These are phyloP conservation scores for Pythium pyrilobum DNA, from an alignment of 352 stramenopile genomes.

Conservation along the genomic window DNA sequence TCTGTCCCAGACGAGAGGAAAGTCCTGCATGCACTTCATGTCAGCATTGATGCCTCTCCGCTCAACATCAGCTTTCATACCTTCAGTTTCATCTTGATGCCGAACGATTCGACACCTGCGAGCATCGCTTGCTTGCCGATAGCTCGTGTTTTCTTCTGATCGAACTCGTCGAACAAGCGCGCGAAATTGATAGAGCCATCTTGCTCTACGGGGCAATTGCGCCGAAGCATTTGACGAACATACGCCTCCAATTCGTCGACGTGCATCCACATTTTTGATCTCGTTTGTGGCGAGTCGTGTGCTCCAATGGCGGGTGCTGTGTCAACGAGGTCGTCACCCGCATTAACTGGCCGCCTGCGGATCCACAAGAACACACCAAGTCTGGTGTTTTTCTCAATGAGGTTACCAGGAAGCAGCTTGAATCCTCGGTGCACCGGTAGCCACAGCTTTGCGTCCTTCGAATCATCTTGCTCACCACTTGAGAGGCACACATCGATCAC, in stretches of 20 bases:
- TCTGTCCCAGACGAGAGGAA: slow-evolving; percentile 56
- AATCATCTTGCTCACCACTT: slow-evolving; percentile 57
- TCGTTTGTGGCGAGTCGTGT: slow-evolving; percentile 32
- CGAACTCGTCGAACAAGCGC: slow-evolving; percentile 72
- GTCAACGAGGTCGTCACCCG: slow-evolving; percentile 49
- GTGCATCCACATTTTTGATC: slow-evolving; percentile 38
- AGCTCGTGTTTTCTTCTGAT: slow-evolving; percentile 52
- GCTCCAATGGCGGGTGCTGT: slow-evolving; percentile 27
- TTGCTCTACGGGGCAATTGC: slow-evolving; percentile 73
- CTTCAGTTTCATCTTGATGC: slow-evolving; percentile 75
- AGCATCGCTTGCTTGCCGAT: slow-evolving; percentile 44
- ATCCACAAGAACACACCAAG: slow-evolving; percentile 67
- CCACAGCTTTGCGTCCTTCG: slow-evolving; percentile 59
- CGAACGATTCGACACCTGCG: slow-evolving; percentile 54
- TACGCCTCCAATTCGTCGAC: slow-evolving; percentile 66
- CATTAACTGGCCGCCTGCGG: slow-evolving; percentile 29
- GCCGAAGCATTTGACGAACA: slow-evolving; percentile 56
- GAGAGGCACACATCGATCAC: slow-evolving; percentile 64
- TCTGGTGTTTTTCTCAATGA: slow-evolving; percentile 60
- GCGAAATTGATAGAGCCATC: slow-evolving; percentile 70
- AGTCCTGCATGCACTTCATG: slow-evolving; percentile 57
- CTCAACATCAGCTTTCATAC: slow-evolving; percentile 16
- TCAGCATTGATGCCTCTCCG: neutral
- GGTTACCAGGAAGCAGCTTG: slow-evolving; percentile 59
- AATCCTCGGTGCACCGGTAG: slow-evolving; percentile 66